Percentiles rank a stretch among this genome's conserved stretches.
phyloP scores from a whole-genome alignment of 1,284 basidiomycete species.

The Fomitiporia mediterranea region DNA sequence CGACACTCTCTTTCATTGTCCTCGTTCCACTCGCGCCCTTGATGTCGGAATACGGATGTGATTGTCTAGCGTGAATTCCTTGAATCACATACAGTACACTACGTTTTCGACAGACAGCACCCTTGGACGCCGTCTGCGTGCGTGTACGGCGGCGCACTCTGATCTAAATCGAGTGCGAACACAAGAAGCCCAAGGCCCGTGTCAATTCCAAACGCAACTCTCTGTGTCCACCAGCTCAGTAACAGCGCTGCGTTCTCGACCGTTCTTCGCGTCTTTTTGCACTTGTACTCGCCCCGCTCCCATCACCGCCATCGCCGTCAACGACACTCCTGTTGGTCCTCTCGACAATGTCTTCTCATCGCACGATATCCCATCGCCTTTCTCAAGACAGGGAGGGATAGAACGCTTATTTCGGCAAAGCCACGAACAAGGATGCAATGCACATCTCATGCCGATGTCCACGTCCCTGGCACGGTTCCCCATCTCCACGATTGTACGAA shows the following conservation, averaged over 20 bases:
- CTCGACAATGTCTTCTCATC: background rate
- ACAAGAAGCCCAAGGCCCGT: background rate
- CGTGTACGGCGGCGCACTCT: background rate
- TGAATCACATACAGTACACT: background rate
- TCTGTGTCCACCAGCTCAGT: background rate
- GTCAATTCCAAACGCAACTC: background rate
- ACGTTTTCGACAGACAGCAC: background rate
- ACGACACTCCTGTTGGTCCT: background rate
- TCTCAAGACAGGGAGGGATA: background rate
- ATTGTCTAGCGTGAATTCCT: background rate
- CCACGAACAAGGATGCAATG: background rate
- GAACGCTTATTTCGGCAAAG: background rate
- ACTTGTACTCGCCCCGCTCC: background rate
- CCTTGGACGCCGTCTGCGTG: background rate
- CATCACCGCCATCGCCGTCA: background rate
- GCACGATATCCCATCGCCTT: background rate
- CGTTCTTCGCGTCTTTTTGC: background rate
- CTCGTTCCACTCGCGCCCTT: background rate
- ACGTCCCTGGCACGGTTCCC: background rate
- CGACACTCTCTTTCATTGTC: background rate
- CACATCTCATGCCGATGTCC: background rate
- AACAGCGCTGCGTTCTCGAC: background rate
- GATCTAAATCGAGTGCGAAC: background rate
- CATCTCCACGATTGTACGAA: background rate
- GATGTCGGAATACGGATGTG: background rate